Percentiles rank a stretch among this genome's conserved stretches.
These are phyloP conservation scores for Penicillium diatomitis DNA, from an alignment of 495 filamentous ascomycete genomes.

Conservation along the genomic window DNA sequence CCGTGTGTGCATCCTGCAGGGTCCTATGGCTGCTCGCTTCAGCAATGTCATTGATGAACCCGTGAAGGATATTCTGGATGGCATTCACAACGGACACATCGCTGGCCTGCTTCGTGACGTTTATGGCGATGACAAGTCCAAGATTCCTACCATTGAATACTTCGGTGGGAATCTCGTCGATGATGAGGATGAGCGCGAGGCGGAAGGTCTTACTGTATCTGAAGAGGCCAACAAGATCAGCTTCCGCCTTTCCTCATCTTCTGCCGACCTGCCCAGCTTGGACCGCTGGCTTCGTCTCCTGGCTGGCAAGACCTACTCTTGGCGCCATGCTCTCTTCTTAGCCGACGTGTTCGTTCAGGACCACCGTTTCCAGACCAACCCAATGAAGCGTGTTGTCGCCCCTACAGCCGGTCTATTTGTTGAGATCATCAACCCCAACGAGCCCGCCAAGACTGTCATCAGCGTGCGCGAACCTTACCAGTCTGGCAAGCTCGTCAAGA, in stretches of 20 bases:
- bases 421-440: constrained; percentile 70
- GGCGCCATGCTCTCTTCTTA: constrained; percentile 96
- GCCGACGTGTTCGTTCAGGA: constrained; percentile 91
- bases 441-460: constrained; percentile 71
- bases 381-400: constrained; percentile 81
- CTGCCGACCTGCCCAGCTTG: constrained; percentile 60
- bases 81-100: constrained; percentile 83
- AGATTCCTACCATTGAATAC: constrained; percentile 83
- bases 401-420: constrained; percentile 80
- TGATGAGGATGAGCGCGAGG: constrained; percentile 46
- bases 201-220: constrained; percentile 73
- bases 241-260: constrained; percentile 67
- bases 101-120: constrained; percentile 65
- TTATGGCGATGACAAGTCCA: constrained; percentile 61
- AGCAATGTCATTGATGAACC: constrained; percentile 83
- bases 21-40: constrained; percentile 87
- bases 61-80: constrained; percentile 84
- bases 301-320: constrained; percentile 76
- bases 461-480: constrained; percentile 60
- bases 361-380: constrained; percentile 93
- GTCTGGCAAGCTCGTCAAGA: constrained; percentile 64
- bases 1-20: constrained; percentile 89
- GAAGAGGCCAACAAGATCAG: constrained; percentile 65
- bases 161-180: constrained; percentile 74
- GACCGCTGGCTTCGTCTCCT: constrained; percentile 82